Evolutionary conservation across 768 basidiomycete genomes (phyloP).

Genomic region (Lactifluus pinguis): DNA sequence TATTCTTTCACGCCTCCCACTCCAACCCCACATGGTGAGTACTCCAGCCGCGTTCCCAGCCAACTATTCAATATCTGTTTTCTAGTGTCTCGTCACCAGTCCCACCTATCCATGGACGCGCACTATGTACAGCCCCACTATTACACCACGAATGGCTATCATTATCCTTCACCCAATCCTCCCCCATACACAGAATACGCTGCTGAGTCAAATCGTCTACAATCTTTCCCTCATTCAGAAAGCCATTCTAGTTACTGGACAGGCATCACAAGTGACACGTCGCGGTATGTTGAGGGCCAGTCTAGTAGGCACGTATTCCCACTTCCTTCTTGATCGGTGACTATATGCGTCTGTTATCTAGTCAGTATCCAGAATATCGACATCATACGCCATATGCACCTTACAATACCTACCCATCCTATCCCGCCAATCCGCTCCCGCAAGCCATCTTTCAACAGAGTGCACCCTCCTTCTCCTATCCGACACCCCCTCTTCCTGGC

Average conservation of each 20-base stretch:
- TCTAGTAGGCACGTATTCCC: constrained; percentile 3
- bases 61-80: constrained; percentile 8
- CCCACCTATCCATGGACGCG: constrained; percentile 47
- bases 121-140: constrained; percentile 52
- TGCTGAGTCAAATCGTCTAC: constrained; percentile 48
- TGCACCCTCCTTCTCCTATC: constrained; percentile 54
- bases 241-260: constrained; percentile 58
- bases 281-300: constrained; percentile 49
- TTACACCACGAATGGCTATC: constrained; percentile 28
- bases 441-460: constrained; percentile 58
- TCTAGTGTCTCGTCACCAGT: constrained; percentile 59
- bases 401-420: constrained; percentile 39
- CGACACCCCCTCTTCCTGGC: constrained; percentile 57
- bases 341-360: constrained; percentile 15
- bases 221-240: constrained; percentile 35
- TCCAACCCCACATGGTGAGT: constrained; percentile 64
- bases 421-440: constrained; percentile 48
- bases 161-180: constrained; percentile 30
- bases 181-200: constrained; percentile 63
- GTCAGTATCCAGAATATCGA: constrained; percentile 26
- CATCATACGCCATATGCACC: constrained; percentile 35
- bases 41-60: background rate
- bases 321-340: background rate
- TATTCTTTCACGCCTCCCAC: constrained; percentile 73
- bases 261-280: constrained; percentile 48